Conservation (phyloP, 352 stramenopile genomes). For the Phytophthora pseudosyringae region DNA sequence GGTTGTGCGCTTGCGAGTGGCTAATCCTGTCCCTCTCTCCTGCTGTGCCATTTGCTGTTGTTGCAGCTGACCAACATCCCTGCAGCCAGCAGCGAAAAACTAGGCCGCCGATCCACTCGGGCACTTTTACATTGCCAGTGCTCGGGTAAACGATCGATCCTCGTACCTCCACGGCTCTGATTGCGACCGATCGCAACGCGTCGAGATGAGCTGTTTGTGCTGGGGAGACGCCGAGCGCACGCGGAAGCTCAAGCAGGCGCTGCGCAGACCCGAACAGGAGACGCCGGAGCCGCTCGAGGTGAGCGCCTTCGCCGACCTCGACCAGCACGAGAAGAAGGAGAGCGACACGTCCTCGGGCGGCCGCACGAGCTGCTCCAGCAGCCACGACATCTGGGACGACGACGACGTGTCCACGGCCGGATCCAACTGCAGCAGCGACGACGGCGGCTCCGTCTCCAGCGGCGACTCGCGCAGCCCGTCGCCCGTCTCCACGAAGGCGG, state of each 20-base stretch:
- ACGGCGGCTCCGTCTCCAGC: conserved; percentile 39
- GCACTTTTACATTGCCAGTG: conserved; percentile 40
- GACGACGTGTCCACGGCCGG: conserved; percentile 47
- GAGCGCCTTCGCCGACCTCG: conserved; percentile 6
- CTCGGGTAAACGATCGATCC: background rate
- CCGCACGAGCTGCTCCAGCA: conserved; percentile 55
- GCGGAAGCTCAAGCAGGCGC: conserved; percentile 40
- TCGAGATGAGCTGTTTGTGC: conserved; percentile 40
- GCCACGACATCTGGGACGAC: conserved; percentile 56
- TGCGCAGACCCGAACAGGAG: conserved; percentile 7
- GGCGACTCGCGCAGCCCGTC: conserved; percentile 9
- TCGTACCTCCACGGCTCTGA: too few relatives aligned
- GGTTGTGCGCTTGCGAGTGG: conserved; percentile 18
- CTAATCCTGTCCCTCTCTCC: conserved; percentile 4
- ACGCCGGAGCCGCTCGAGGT: background rate
- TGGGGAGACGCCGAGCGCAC: conserved; percentile 48
- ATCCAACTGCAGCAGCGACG: conserved; percentile 41
- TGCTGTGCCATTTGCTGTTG: background rate
- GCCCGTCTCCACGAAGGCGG: conserved; percentile 22
- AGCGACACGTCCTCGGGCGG: conserved; percentile 42
- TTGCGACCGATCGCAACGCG: conserved; percentile 4
- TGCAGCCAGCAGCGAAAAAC: conserved; percentile 17
- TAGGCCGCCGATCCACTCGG: conserved; percentile 3
- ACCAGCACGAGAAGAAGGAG: conserved; percentile 27
- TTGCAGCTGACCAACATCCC: conserved; percentile 12